Conservation (phyloP, 352 stramenopile species). For the Phytopythium aichiense region DNA sequence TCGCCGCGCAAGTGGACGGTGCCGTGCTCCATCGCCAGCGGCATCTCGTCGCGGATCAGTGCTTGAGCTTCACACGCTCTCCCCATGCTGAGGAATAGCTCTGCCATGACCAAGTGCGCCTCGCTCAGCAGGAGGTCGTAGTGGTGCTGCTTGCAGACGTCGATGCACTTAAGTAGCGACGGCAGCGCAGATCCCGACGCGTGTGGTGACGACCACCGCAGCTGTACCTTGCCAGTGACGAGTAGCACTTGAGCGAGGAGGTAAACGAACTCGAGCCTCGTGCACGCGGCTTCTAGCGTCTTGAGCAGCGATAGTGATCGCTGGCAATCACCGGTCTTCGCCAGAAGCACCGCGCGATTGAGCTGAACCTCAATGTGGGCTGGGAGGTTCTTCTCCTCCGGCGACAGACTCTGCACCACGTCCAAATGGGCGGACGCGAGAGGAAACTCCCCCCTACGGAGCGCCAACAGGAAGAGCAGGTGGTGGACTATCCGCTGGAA, state of each 20-base stretch:
- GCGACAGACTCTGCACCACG: constrained; percentile 37
- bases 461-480: constrained; percentile 49
- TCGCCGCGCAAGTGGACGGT: constrained; percentile 50
- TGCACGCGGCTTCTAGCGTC: constrained; percentile 35
- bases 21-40: constrained; percentile 62
- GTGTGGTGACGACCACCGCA: constrained; percentile 27
- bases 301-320: constrained; percentile 37
- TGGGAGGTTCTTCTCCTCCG: constrained; percentile 37
- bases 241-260: constrained; percentile 53
- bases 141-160: constrained; percentile 41
- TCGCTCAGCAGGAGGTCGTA: constrained; percentile 61
- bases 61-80: constrained; percentile 36
- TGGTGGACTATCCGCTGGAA: constrained; percentile 48
- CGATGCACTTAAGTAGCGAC: constrained; percentile 31
- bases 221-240: constrained; percentile 29
- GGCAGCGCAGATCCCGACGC: constrained; percentile 51
- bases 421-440: constrained; percentile 43
- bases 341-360: constrained; percentile 25
- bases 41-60: constrained; percentile 58
- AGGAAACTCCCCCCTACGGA: constrained; percentile 37
- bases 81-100: constrained; percentile 61
- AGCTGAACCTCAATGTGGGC: constrained; percentile 41
- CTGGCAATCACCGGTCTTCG: constrained; percentile 27
- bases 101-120: constrained; percentile 54
- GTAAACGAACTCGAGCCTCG: constrained; percentile 33